Conservation (phyloP, 2,329 filamentous ascomycete genomes). For the Trichoderma asperellum region DNA sequence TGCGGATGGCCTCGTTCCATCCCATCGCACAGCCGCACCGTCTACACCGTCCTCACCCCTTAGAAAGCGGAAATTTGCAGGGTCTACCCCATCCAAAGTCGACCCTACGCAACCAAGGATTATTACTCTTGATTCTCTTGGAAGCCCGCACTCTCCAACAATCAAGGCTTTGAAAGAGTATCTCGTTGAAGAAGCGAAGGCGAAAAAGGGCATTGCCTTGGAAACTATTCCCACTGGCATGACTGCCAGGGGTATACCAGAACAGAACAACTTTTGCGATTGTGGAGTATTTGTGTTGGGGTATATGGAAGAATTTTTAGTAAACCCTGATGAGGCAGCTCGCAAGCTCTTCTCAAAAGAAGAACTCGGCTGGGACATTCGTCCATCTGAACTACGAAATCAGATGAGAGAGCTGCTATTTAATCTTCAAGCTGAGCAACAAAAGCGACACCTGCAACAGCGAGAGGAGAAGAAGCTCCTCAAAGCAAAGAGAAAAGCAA, state of each 20-base stretch:
- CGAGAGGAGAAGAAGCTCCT: constrained; percentile 42
- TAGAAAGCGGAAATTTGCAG: constrained; percentile 31
- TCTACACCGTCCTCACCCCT: neutral
- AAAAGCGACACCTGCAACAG: constrained; percentile 48
- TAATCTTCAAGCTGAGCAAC: constrained; percentile 62
- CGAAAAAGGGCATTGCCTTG: constrained; percentile 57
- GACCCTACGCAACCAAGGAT: constrained; percentile 67
- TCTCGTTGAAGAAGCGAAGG: constrained; percentile 70
- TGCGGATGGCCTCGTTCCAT: neutral
- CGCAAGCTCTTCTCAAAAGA: constrained; percentile 67
- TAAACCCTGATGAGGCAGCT: constrained; percentile 72
- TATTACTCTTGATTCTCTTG: constrained; percentile 86
- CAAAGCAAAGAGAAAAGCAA: constrained; percentile 35
- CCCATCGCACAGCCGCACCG: neutral
- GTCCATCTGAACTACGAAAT: constrained; percentile 62
- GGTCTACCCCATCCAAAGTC: constrained; percentile 33
- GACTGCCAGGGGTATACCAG: constrained; percentile 75
- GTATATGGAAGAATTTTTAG: constrained; percentile 82
- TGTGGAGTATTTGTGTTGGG: constrained; percentile 86
- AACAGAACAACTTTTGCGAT: constrained; percentile 83
- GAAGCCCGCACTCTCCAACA: constrained; percentile 64
- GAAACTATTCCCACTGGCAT: constrained; percentile 51
- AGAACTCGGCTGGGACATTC: constrained; percentile 55
- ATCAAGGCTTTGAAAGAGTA: constrained; percentile 75
- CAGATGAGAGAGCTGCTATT: constrained; percentile 70